Conservation (phyloP, 73 alveolate species). For the Tetrahymena malaccensis region DNA sequence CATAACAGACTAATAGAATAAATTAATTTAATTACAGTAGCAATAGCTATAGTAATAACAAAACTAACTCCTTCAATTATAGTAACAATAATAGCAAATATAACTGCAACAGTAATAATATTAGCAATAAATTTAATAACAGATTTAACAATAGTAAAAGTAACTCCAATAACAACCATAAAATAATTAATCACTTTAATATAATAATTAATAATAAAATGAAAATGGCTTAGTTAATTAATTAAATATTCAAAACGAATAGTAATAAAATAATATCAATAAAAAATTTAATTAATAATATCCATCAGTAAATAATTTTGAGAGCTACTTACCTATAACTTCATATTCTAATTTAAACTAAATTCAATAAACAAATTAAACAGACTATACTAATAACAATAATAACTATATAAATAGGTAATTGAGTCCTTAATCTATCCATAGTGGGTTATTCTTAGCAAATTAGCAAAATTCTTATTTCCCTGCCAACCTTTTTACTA, state of each 20-base stretch:
- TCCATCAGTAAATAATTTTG: neutral
- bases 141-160: neutral
- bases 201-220: neutral
- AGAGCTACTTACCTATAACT: neutral
- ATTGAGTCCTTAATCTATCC: neutral
- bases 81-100: neutral
- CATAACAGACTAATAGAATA: neutral
- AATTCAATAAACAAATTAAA: neutral
- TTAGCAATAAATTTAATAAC: neutral
- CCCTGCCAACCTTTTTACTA: neutral
- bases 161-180: neutral
- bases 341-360: neutral
- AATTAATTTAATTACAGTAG: neutral
- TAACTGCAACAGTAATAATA: neutral
- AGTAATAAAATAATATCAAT: neutral
- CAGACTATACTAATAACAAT: neutral
- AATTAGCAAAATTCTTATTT: neutral
- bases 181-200: neutral
- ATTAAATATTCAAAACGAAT: neutral
- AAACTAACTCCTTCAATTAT: neutral
- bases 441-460: neutral
- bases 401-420: neutral
- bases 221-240: neutral
- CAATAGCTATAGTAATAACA: neutral
- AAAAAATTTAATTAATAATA: too few relatives aligned